A percentile compares a stretch with the other conserved stretches of the same genome.
These are phyloP conservation scores for Citrullus colocynthis DNA, from an alignment of 306 rosid genomes.

Conservation along the genomic window DNA sequence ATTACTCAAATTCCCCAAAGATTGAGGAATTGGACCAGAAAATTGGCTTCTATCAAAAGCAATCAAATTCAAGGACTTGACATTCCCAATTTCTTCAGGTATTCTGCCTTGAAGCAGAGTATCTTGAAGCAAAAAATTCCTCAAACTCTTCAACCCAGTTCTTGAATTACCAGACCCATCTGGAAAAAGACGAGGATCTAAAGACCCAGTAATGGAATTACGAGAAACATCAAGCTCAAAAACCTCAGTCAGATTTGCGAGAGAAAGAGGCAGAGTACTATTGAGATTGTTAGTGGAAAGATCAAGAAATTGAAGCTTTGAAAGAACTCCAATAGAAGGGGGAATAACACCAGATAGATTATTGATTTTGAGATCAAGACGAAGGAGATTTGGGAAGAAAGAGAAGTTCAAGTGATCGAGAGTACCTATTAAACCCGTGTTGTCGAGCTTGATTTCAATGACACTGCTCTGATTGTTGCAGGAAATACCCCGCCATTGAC, in stretches of 20 bases:
- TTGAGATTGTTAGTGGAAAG: slow-evolving; percentile 33
- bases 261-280: slow-evolving; percentile 40
- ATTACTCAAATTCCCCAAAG: slow-evolving; percentile 33
- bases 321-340: slow-evolving; percentile 23
- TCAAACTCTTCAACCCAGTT: slow-evolving; percentile 27
- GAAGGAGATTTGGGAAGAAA: slow-evolving; percentile 37
- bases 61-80: slow-evolving; percentile 20
- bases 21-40: slow-evolving; percentile 32
- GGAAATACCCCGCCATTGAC: slow-evolving; percentile 40
- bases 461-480: slow-evolving; percentile 28
- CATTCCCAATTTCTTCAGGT: slow-evolving; percentile 45
- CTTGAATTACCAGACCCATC: slow-evolving; percentile 12
- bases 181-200: slow-evolving; percentile 37
- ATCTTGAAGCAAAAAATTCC: slow-evolving; percentile 30
- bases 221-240: slow-evolving; percentile 43
- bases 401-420: slow-evolving; percentile 34
- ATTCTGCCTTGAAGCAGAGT: slow-evolving; percentile 24
- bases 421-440: slow-evolving; percentile 34
- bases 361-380: slow-evolving; percentile 39
- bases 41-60: slow-evolving; percentile 30
- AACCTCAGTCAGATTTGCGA: slow-evolving; percentile 37
- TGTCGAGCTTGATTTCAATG: slow-evolving; percentile 20
- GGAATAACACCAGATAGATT: slow-evolving; percentile 36
- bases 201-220: slow-evolving; percentile 26
- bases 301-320: slow-evolving; percentile 42